Percentiles rank a stretch among this genome's conserved stretches.
phyloP scores from a whole-genome alignment of 108 stramenopile species.

The Nannochloropsis gaditana region DNA sequence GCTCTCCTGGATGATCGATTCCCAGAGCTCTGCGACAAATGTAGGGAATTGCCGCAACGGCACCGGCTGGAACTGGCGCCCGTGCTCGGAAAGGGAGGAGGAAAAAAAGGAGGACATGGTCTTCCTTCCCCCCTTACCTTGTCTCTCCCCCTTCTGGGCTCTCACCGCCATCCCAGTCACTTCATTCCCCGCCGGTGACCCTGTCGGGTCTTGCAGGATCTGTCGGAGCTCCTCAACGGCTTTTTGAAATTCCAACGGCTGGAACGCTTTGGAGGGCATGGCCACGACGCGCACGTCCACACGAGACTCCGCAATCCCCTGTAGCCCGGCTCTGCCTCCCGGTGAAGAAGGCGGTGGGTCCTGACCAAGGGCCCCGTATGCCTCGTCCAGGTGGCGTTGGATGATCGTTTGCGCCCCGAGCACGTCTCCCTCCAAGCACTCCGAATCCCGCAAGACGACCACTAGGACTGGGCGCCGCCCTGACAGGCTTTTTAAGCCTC shows the following conservation, averaged over 20 bases:
- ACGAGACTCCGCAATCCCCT: neutral
- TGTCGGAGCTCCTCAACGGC: neutral
- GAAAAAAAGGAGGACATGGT: neutral
- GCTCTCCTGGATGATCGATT: neutral
- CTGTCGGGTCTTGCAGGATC: neutral
- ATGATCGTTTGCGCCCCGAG: neutral
- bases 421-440: neutral
- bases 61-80: neutral
- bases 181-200: neutral
- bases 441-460: constrained; percentile 1
- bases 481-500: neutral
- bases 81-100: neutral
- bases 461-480: neutral
- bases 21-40: neutral
- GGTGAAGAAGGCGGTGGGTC: neutral
- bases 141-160: neutral
- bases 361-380: neutral
- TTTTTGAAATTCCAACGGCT: neutral
- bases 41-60: neutral
- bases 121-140: too few species aligned
- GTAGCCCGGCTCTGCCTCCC: neutral
- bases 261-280: neutral
- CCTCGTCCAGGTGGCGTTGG: neutral
- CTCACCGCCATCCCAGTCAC: neutral
- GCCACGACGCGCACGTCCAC: neutral